Evolutionary conservation across 108 stramenopile genomes (phyloP).

Genomic region (Licmophora abbreviata): DNA sequence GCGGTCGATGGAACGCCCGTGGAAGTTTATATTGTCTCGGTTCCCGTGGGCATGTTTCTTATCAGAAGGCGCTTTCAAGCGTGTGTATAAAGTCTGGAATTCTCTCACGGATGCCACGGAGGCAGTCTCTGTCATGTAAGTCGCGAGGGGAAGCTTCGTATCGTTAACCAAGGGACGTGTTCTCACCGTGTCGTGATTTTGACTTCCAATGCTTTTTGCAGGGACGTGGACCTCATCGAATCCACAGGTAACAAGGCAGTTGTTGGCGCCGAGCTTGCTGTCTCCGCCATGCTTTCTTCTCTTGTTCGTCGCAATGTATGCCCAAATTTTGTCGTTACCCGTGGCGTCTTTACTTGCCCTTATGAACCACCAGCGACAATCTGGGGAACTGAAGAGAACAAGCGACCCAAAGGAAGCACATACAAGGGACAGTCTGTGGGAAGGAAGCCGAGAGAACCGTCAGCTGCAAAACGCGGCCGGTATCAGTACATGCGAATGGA

Average conservation of each 20-base stretch:
- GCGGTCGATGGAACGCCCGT: constrained; percentile 45
- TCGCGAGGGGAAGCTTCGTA: neutral
- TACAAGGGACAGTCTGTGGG: constrained; percentile 13
- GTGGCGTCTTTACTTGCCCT: constrained; percentile 65
- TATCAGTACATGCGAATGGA: constrained; percentile 98
- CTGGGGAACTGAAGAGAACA: constrained; percentile 62
- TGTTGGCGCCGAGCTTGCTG: constrained; percentile 82
- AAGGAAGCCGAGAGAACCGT: constrained; percentile 15
- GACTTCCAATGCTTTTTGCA: constrained; percentile 10
- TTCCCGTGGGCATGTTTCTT: constrained; percentile 81
- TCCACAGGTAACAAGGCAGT: constrained; percentile 52
- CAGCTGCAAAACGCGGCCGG: constrained; percentile 12
- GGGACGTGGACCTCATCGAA: constrained; percentile 63
- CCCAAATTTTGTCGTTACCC: constrained; percentile 87
- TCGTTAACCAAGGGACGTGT: neutral
- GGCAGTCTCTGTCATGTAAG: constrained; percentile 88
- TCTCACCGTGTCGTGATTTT: neutral
- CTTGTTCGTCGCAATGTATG: constrained; percentile 78
- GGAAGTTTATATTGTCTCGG: constrained; percentile 36
- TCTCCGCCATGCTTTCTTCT: constrained; percentile 76
- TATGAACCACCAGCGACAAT: constrained; percentile 46
- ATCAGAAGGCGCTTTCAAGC: constrained; percentile 89
- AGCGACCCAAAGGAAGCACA: constrained; percentile 40
- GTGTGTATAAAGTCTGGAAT: constrained; percentile 81
- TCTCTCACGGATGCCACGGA: constrained; percentile 30